Conservation (phyloP, 2,329 filamentous ascomycete species). For the Epichloe scottii region DNA sequence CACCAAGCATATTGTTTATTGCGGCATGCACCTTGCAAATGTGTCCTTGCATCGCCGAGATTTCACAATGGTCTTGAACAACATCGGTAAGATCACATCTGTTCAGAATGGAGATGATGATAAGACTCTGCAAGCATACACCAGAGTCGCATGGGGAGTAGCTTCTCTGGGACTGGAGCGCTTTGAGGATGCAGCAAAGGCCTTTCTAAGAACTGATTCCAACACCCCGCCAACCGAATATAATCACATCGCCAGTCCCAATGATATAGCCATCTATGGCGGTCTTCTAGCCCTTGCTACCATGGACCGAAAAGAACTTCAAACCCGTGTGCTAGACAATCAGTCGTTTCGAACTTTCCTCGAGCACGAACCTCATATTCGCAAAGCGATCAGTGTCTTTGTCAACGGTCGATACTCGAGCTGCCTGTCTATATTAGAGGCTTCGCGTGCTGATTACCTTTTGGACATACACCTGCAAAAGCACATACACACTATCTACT, state of each 20-base stretch:
- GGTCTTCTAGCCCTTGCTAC: slow-evolving; percentile 81
- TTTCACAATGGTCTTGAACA: slow-evolving; percentile 55
- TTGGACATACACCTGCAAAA: slow-evolving; percentile 75
- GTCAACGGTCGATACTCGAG: slow-evolving; percentile 79
- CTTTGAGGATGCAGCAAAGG: slow-evolving; percentile 51
- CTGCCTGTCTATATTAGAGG: slow-evolving; percentile 71
- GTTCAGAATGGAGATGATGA: slow-evolving; percentile 35
- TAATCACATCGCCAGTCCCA: slow-evolving; percentile 62
- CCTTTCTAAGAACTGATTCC: slow-evolving; percentile 55
- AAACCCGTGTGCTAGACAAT: slow-evolving; percentile 67
- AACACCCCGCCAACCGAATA: slow-evolving; percentile 38
- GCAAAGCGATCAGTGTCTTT: slow-evolving; percentile 80
- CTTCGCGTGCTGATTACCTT: slow-evolving; percentile 74
- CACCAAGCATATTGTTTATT: slow-evolving; percentile 69
- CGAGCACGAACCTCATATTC: slow-evolving; percentile 86
- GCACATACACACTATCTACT: slow-evolving; percentile 60
- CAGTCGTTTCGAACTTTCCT: slow-evolving; percentile 71
- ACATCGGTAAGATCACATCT: slow-evolving; percentile 50
- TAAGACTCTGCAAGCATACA: slow-evolving; percentile 32
- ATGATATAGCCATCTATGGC: slow-evolving; percentile 87
- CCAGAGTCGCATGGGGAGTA: slow-evolving; percentile 40
- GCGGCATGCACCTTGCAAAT: slow-evolving; percentile 65
- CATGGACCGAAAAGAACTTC: slow-evolving; percentile 68
- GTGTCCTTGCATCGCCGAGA: slow-evolving; percentile 66
- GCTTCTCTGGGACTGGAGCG: slow-evolving; percentile 33